Evolutionary conservation across 495 filamentous ascomycete species (phyloP), one percentile per base, ranked within the genome.

Genomic region (Polyplosphaeria fusca): DNA sequence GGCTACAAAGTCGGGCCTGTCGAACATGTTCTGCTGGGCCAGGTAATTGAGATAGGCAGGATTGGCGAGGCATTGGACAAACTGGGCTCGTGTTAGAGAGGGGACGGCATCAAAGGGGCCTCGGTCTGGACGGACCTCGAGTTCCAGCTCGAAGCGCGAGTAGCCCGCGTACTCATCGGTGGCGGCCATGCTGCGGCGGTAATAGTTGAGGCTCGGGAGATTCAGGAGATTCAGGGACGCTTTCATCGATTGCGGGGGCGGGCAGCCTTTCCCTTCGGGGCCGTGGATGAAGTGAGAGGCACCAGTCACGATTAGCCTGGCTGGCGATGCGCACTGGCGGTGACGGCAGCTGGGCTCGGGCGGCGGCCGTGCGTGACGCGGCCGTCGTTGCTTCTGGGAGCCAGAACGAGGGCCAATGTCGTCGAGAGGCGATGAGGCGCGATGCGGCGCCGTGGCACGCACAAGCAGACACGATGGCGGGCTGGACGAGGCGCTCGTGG

Each of bases 31-130:
- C 64, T 59, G 67, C 41, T 44, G 71, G 68, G 65, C 89, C 16
- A 95, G 83, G 62, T 91, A 83, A 62, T 88, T 88, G 25, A 95
- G 79, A 72, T 95, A 94, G 67, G 79, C 77, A 0, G 90, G 90
- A 65, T 91, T 91, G 58, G 83, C 82, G 48, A 95, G 86, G n/a
- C 84, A 82, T 64, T 89, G 87, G 38, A 94, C 88, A 65, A 95
- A 94, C 79, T 94, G 74, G 68, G 47, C 70, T 73, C 41, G 74
- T 74, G 4, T 50, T 30, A 44, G 47, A 40, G 45, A 30, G 41
- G 20, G 16, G 30, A 41, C 11, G 37, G 32, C 14, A 26, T 37
- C 14, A 14, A 26, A 22, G 50, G 20, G 16, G 27, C 5, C 16
- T 11, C 26, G 4, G 20, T 14, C 13, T 13, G 25, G 41, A 50